Base-by-base conservation (phyloP, 257 asterid genomes). In the Gardenia jasminoides region DNA sequence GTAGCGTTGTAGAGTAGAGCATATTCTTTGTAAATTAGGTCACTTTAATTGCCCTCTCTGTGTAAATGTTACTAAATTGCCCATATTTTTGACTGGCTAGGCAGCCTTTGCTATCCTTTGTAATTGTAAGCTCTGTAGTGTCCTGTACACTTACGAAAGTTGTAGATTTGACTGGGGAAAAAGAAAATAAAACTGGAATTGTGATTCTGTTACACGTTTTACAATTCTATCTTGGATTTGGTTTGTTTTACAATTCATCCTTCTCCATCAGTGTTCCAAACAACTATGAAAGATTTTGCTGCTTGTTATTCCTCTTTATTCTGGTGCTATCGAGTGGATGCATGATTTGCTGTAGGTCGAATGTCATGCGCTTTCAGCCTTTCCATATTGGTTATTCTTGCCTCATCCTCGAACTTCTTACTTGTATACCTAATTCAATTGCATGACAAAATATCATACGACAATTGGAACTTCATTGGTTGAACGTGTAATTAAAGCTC, bases 1-100 rank as follows among this genome's bases (percentile, higher is more conserved):
- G 83, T 80, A 84, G 74, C 59, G 58, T 62, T 86, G 86, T 89
- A 89, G 80, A 76, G 80, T 85, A 88, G 85, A 83, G 77, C 82
- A 81, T 78, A 84, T 87, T 89, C 85, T 81, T 86, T 89, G 94
- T 91, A 86, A 64, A 86, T 89, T 83, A 78, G 80, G 80, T 76
- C 59, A 48, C 71, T 71, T 58, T 76, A 12, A 19, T 79, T 72
- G 50, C 67, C 78, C 47, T n/a, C 44, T 64, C 66, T 54, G 48
- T 62, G 58, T 68, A 74, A 41, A 72, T 52, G 15, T 78, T 84
- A 50, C 68, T 68, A 82, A 69, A 48, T 33, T 30, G n/a, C 64
- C 73, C 59, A 80, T 79, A 77, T 31, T 47, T 78, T 82, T 83
- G 30, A 44, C 70, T 39, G 67, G 56, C 72, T 75, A 67, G 62